These are phyloP conservation scores for Fusarium torreyae DNA, from an alignment of 2,329 filamentous ascomycete species.

Conservation along the genomic window DNA sequence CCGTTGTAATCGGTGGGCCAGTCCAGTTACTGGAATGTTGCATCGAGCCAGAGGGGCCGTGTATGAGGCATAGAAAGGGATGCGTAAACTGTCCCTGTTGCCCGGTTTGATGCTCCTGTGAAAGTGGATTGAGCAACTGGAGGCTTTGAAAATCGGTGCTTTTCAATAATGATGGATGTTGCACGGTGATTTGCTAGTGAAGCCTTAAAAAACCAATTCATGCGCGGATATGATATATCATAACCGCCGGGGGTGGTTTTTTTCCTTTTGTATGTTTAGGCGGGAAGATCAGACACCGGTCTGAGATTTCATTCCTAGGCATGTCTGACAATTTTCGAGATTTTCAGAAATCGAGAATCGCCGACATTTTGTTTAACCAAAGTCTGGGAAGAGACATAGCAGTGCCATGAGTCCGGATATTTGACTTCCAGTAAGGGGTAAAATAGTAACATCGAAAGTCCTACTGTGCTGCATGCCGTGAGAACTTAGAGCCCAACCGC, in stretches of 20 bases:
- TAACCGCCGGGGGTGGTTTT: not conserved
- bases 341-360: constrained; percentile 3
- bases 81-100: constrained; percentile 20
- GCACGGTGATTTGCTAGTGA: constrained; percentile 17
- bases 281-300: constrained; percentile 20
- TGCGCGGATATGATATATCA: constrained; percentile 11
- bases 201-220: constrained; percentile 3
- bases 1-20: constrained; percentile 21
- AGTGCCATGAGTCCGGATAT: constrained; percentile 11
- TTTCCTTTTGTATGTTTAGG: not conserved
- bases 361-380: not conserved
- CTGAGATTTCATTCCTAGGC: constrained; percentile 4
- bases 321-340: not conserved
- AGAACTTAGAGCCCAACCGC: constrained; percentile 27
- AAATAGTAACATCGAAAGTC: constrained; percentile 13
- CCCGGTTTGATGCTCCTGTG: constrained; percentile 16
- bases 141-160: constrained; percentile 13
- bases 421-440: constrained; percentile 2
- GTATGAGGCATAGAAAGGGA: constrained; percentile 9
- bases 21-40: constrained; percentile 43
- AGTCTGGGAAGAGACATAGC: not conserved
- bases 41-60: constrained; percentile 32
- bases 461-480: constrained; percentile 3
- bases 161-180: not conserved
- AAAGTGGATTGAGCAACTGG: constrained; percentile 14